Percentiles rank a stretch among this genome's conserved stretches.
phyloP scores from a whole-genome alignment of 192 early-diverging fungal genomes.

The Chytriomyces sp. region DNA sequence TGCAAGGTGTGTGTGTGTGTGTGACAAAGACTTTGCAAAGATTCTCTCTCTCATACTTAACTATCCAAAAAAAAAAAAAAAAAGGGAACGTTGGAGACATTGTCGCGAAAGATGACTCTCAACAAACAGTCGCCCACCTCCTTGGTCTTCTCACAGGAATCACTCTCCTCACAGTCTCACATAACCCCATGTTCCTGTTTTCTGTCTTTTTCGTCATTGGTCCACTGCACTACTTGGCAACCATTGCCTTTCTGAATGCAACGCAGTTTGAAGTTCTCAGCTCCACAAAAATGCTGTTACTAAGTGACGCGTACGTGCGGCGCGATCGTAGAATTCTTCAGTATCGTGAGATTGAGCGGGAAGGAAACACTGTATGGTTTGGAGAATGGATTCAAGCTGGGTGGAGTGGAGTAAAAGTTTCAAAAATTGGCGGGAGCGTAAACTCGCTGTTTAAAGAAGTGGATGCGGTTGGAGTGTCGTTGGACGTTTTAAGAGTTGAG shows the following conservation, averaged over 20 bases:
- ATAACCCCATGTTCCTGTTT: conserved; percentile 63
- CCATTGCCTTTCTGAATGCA: conserved; percentile 57
- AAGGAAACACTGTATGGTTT: conserved; percentile 55
- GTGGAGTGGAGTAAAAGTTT: conserved; percentile 39
- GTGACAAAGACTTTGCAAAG: too few species aligned
- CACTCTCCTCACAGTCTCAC: conserved; percentile 57
- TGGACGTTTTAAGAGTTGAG: conserved; percentile 52
- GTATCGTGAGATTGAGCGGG: conserved; percentile 45
- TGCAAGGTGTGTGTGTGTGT: conserved; percentile 43
- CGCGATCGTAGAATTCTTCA: conserved; percentile 46
- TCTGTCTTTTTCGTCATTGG: conserved; percentile 56
- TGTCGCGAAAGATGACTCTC: conserved; percentile 74
- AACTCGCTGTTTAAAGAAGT: conserved; percentile 49
- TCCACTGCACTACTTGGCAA: conserved; percentile 63
- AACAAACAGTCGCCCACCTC: conserved; percentile 71
- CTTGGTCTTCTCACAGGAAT: conserved; percentile 66
- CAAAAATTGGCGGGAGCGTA: conserved; percentile 53
- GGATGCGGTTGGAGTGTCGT: conserved; percentile 40
- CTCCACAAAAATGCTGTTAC: conserved; percentile 61
- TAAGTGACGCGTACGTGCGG: conserved; percentile 58
- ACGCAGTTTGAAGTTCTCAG: conserved; percentile 73
- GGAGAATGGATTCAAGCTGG: conserved; percentile 60
- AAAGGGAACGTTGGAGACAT: conserved; percentile 71
- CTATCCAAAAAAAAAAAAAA: neutral
- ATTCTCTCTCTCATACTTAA: too few species aligned